A percentile compares a stretch with the other conserved stretches of the same genome.
Conservation (phyloP, 345 rosid species). For the Angophora floribunda region DNA sequence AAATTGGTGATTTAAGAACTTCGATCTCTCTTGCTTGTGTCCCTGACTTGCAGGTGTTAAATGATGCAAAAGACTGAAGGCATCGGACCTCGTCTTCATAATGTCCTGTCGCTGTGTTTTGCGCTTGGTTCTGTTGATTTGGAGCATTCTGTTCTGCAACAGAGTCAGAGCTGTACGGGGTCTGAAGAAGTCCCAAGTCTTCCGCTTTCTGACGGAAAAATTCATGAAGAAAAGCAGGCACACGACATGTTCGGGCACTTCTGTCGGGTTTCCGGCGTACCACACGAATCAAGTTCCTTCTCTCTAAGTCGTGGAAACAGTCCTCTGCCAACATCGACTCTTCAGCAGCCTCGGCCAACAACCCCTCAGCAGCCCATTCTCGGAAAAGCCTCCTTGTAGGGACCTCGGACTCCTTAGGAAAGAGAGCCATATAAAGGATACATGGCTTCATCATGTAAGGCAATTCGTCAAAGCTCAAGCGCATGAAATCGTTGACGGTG, state of each 20-base stretch:
- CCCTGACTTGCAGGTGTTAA: not conserved
- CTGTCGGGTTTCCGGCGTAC: not conserved
- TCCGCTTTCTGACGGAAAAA: not conserved
- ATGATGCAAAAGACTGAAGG: slow-evolving; percentile 10
- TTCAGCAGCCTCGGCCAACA: not conserved
- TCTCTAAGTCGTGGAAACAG: not conserved
- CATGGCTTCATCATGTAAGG: not conserved
- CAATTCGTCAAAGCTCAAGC: not conserved
- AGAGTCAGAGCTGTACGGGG: not conserved
- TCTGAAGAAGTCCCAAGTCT: not conserved
- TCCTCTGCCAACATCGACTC: not conserved
- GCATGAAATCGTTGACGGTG: not conserved
- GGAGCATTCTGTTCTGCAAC: too few relatives aligned
- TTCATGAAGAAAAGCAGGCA: slow-evolving; percentile 3
- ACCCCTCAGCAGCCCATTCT: slow-evolving; percentile 22
- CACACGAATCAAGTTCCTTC: slow-evolving; percentile 7
- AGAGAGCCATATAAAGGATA: slow-evolving; percentile 13
- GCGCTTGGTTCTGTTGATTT: too few relatives aligned
- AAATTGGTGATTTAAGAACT: not conserved
- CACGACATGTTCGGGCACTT: not conserved
- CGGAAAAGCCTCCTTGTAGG: slow-evolving; percentile 6
- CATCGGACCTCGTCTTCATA: too few relatives aligned
- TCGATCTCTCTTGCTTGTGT: not conserved
- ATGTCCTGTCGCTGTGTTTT: too few relatives aligned
- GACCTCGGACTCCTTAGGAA: not conserved